Conservation (phyloP, 345 rosid species). For the Arabis hirsuta region DNA sequence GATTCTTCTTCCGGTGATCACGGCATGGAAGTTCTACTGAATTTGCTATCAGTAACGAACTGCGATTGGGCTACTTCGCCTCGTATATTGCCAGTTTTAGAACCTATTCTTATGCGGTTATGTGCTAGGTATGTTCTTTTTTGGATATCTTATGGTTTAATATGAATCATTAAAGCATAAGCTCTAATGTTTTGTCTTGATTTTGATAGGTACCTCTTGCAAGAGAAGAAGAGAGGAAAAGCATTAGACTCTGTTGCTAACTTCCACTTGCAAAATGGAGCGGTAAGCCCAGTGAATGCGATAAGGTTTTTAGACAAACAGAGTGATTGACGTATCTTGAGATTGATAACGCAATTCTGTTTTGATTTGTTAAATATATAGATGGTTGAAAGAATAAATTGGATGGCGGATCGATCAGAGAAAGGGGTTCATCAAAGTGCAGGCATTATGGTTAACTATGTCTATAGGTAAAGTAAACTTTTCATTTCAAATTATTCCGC, state of each 20-base stretch:
- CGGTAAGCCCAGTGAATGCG: slow-evolving; percentile 52
- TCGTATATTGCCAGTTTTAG: slow-evolving; percentile 54
- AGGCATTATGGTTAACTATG: slow-evolving; percentile 90
- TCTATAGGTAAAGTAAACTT: slow-evolving; percentile 66
- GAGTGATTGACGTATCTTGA: neutral
- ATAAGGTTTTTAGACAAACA: neutral
- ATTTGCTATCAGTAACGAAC: slow-evolving; percentile 52
- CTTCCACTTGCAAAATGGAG: slow-evolving; percentile 98
- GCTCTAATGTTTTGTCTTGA: neutral
- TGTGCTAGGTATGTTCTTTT: slow-evolving; percentile 68
- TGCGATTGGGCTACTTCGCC: slow-evolving; percentile 64
- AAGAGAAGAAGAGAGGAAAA: slow-evolving; percentile 95
- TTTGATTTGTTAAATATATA: slow-evolving; percentile 43
- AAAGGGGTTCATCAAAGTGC: slow-evolving; percentile 76
- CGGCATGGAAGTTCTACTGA: slow-evolving; percentile 78
- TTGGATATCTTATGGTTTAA: slow-evolving; percentile 5
- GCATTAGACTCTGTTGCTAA: slow-evolving; percentile 95
- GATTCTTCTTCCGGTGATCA: slow-evolving; percentile 51
- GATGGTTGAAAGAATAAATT: slow-evolving; percentile 94
- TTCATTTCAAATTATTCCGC: neutral
- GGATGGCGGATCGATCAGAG: slow-evolving; percentile 90
- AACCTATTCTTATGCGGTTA: slow-evolving; percentile 73
- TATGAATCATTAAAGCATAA: neutral
- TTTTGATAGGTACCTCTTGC: slow-evolving; percentile 70
- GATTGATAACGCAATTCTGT: slow-evolving; percentile 2